A percentile compares a stretch with the other conserved stretches of the same genome.
phyloP scores from a whole-genome alignment of 768 basidiomycete species.

The Panus rudis region DNA sequence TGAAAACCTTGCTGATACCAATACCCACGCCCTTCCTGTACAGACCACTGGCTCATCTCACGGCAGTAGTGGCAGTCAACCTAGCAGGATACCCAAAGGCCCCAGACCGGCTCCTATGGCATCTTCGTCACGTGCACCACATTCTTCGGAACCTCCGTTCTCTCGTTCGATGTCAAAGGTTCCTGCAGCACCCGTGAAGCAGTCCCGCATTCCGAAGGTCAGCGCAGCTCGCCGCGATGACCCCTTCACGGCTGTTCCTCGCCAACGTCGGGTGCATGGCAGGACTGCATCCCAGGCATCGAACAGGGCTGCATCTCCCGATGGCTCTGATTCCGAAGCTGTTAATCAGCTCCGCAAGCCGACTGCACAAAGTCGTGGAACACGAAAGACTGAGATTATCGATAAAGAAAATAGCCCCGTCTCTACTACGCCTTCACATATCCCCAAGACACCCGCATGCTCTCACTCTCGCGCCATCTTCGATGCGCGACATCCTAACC shows the following conservation, averaged over 20 bases:
- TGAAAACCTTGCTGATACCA: no score
- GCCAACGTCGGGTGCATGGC: constrained; percentile 21
- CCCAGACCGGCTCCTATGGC: constrained; percentile 13
- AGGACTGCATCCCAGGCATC: constrained; percentile 12
- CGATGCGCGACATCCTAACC: constrained; percentile 20
- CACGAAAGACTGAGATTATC: background rate
- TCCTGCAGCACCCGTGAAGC: no score
- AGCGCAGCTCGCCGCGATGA: constrained; percentile 5
- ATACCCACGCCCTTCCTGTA: background rate
- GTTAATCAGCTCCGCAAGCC: background rate
- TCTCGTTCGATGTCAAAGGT: background rate
- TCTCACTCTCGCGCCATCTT: constrained; percentile 24
- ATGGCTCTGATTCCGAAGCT: constrained; percentile 1
- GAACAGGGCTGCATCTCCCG: background rate
- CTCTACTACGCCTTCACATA: constrained; percentile 1
- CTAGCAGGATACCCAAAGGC: constrained; percentile 19
- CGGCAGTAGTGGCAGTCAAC: background rate
- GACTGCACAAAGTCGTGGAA: background rate
- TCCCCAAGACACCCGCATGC: constrained; percentile 30
- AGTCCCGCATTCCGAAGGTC: constrained; percentile 3
- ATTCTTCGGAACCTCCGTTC: constrained; percentile 1
- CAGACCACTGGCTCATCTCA: constrained; percentile 7
- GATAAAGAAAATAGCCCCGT: constrained; percentile 23
- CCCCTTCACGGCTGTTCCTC: constrained; percentile 27
- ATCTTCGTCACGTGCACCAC: background rate